Evolutionary conservation across 306 rosid species (phyloP).

Genomic region (Vachellia collinsii): DNA sequence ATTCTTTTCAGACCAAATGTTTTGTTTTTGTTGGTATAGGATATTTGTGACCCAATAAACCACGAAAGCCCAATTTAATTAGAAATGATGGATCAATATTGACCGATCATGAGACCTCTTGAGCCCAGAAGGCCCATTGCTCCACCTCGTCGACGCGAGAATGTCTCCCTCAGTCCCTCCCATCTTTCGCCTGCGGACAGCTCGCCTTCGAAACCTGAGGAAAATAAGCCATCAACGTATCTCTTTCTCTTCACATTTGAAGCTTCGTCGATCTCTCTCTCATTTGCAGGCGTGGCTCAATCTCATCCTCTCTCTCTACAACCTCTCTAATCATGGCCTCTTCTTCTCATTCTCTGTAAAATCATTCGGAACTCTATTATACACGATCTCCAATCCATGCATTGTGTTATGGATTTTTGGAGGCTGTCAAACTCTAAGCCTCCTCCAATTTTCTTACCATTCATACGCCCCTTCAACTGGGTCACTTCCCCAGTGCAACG

Average conservation of each 20-base stretch:
- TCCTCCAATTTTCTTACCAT: conserved; percentile 34
- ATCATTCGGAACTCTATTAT: not conserved
- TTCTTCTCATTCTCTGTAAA: not conserved
- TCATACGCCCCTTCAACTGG: conserved; percentile 53
- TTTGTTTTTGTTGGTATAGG: not conserved
- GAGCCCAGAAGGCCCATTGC: not conserved
- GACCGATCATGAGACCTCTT: not conserved
- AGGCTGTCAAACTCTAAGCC: conserved; percentile 40
- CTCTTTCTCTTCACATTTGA: not conserved
- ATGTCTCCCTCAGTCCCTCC: not conserved
- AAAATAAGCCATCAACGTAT: conserved; percentile 21
- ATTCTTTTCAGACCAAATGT: no score
- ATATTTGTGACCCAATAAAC: not conserved
- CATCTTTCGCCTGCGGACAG: not conserved
- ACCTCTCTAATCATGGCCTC: conserved; percentile 15
- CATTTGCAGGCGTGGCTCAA: conserved; percentile 11
- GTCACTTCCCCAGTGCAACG: conserved; percentile 40
- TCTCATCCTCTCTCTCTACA: not conserved
- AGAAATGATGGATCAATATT: not conserved
- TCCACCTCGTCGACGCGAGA: not conserved
- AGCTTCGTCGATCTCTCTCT: conserved; percentile 6
- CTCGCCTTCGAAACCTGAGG: not conserved
- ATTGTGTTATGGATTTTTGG: conserved; percentile 49
- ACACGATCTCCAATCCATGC: conserved; percentile 18
- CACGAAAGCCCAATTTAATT: not conserved